Evolutionary conservation across 2,329 filamentous ascomycete species (phyloP), one percentile per base, ranked within the genome.

Genomic region (Sclerotinia minor): DNA sequence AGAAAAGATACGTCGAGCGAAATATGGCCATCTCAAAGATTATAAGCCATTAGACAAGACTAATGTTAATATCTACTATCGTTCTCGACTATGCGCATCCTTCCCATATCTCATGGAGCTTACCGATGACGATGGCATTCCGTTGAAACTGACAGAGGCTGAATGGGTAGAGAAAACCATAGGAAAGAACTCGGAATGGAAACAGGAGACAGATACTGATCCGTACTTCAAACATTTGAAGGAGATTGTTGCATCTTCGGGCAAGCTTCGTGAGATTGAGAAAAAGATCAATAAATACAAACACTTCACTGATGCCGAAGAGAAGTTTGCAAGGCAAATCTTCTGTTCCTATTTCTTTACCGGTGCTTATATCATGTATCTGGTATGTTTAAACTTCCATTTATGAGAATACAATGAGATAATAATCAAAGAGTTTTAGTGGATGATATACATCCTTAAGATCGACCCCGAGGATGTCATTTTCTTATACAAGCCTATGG

Each of bases 61-160:
- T 32, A 63, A 63, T 32, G 17, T 53, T 35, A 64, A 64, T 41
- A 41, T 64, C 47, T 64, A 64, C 13, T 64, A 64, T 64, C 26
- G 47, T 29, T 52, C 60, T 50, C 47, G 60, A 2, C 21, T 64
- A 38, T 53, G 21, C 19, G 32, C 32, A 32, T 64, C 47, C 1
- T 64, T 64, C 21, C 60, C n/a, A 53, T 21, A 29, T 15, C 38
- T 50, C 13, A 3, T 64, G 47, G 32, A 64, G 13, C 29, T 64
- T 29, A 53, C 8, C 29, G 32, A 64, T 47, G 44, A 64, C 2
- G 29, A 50, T 15, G n/a, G 47, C 15, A 38, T 52, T 9, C 5
- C 60, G 21, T 64, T 64, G 24, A 64, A 41, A 64, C 2, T 64
- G 45, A 64, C 7, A 38, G 47, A 64, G 13, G 11, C 5, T 2